Evolutionary conservation across 1,139 yeast species (phyloP), one percentile per base, ranked within the genome.

Genomic region (Taphrina betulina): DNA sequence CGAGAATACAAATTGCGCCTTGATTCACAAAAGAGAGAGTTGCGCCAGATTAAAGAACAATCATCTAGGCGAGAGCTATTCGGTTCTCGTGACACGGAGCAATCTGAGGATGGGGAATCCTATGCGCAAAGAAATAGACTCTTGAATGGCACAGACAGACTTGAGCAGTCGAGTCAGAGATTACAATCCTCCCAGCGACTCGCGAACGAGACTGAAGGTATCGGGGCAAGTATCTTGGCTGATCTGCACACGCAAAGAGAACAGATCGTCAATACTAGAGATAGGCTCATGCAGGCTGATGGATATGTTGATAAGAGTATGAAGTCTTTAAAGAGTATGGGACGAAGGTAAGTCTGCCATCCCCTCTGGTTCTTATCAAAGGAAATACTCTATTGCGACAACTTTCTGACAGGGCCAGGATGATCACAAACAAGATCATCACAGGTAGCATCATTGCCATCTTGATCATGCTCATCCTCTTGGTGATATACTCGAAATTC

Each of bases 371-470:
- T 2, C 14, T 19, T 0, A 5, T 5, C 4, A 24, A n/a, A n/a
- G n/a, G n/a, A n/a, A n/a, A n/a, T n/a, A n/a, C n/a, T n/a, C n/a
- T n/a, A n/a, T n/a, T n/a, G n/a, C n/a, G n/a, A 8, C 19, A 20
- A 16, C 4, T n/a, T 5, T 5, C 12, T 41, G 40, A 42, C 36
- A 20, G 3, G 36, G 41, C 28, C 55, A 75, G 98, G 66, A 78
- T 92, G 76, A 90, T 95, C n/a, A 95, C 97, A 3, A 94, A 94
- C 71, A 85, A 89, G 70, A 78, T 90, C 64, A 87, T 94, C 61
- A 89, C 95, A 59, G 88, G 89, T 65, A 95, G 95, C n/a, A 92
- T 94, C 59, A 92, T 94, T 59, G 95, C 86, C 1, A 90, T 92
- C 14, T 78, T 94, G 66, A 81, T 92, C 4, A 68, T 92, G 58